phyloP scores from a whole-genome alignment of 441 rosid species.

The Bruguiera hainesii region DNA sequence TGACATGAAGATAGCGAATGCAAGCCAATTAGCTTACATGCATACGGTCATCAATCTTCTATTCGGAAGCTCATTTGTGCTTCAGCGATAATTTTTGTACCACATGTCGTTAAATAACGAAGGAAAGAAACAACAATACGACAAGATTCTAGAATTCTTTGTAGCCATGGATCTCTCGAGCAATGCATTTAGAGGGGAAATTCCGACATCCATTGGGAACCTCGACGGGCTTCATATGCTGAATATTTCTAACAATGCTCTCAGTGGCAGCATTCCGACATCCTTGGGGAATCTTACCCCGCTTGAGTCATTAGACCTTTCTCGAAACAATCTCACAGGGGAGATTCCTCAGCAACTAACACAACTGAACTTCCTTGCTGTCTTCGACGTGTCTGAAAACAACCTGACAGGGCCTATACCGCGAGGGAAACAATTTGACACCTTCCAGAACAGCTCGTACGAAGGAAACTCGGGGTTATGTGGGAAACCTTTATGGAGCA shows the following conservation, averaged over 20 bases:
- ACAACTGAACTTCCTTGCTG: not conserved
- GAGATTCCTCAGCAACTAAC: conserved; percentile 5
- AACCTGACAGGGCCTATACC: conserved; percentile 41
- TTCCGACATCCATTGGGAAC: conserved; percentile 22
- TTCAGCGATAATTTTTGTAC: no score
- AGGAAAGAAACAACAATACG: conserved; percentile 1
- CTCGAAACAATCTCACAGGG: not conserved
- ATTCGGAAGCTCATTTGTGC: no score
- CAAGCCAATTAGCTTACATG: conserved; percentile 22
- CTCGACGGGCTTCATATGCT: conserved; percentile 27
- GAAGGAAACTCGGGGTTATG: conserved; percentile 54
- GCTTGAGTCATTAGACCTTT: no score
- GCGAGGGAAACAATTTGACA: conserved; percentile 5
- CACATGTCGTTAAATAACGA: no score
- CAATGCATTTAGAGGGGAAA: conserved; percentile 29
- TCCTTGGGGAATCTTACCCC: conserved; percentile 6
- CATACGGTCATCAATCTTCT: no score
- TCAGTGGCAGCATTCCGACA: conserved; percentile 22
- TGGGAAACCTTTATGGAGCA: conserved; percentile 25
- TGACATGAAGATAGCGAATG: conserved; percentile 42
- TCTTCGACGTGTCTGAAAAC: conserved; percentile 1
- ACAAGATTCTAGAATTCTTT: conserved; percentile 8
- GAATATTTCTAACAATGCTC: conserved; percentile 33
- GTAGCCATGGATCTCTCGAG: conserved; percentile 24
- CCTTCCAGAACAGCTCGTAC: not conserved